A percentile compares a stretch with the other conserved stretches of the same genome.
Evolutionary conservation across 495 filamentous ascomycete species (phyloP).

Genomic region (Glutinoglossum americanum): DNA sequence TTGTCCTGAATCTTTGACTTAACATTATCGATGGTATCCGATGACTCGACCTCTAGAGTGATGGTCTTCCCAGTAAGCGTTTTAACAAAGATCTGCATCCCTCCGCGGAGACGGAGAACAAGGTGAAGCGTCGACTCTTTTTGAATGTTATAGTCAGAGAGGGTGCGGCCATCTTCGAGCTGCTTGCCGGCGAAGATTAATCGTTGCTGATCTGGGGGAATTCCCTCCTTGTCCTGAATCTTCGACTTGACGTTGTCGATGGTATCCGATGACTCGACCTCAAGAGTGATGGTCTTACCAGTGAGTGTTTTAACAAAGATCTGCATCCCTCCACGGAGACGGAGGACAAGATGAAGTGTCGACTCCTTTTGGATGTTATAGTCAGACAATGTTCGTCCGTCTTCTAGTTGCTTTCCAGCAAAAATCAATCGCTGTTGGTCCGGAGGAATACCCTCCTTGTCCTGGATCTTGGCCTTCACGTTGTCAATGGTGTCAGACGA

Average conservation of each 20-base stretch:
- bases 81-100: conserved; percentile 94
- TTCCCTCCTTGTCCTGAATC: conserved; percentile 84
- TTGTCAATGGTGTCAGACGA: conserved; percentile 94
- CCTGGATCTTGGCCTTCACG: conserved; percentile 64
- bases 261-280: conserved; percentile 40
- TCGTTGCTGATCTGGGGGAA: conserved; percentile 84
- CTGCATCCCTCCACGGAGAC: conserved; percentile 56
- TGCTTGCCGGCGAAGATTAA: conserved; percentile 96
- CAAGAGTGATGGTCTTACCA: conserved; percentile 50
- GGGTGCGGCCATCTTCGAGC: conserved; percentile 74
- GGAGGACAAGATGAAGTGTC: conserved; percentile 46
- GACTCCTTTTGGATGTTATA: conserved; percentile 60
- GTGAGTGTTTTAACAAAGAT: conserved; percentile 55
- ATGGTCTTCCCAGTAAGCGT: conserved; percentile 86
- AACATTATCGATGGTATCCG: conserved; percentile 84
- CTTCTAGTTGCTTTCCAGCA: conserved; percentile 51
- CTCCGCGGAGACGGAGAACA: conserved; percentile 90
- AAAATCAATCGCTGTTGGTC: conserved; percentile 61
- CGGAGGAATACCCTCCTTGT: conserved; percentile 59
- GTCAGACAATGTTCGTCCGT: conserved; percentile 47
- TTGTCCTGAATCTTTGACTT: conserved; percentile 89
- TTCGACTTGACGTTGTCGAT: conserved; percentile 38
- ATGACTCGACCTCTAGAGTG: conserved; percentile 71
- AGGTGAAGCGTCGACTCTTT: conserved; percentile 97
- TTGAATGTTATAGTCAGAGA: conserved; percentile 97